Conservation (phyloP, 768 basidiomycete genomes). For the Hericium coralloides region DNA sequence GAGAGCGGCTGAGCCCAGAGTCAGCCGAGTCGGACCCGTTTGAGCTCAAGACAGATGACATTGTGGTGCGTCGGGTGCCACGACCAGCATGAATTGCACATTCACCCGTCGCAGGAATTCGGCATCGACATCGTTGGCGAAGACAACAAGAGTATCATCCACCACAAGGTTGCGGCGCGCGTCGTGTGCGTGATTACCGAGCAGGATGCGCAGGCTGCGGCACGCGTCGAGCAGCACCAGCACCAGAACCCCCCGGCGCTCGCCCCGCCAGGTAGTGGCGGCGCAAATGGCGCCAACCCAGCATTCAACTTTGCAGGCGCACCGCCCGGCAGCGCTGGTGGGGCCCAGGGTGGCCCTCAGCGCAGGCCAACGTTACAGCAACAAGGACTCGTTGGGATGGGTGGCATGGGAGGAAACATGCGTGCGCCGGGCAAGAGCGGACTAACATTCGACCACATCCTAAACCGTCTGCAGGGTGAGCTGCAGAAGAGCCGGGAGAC, state of each 20-base stretch:
- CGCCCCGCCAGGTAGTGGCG: slow-evolving; percentile 28
- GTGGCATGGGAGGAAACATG: slow-evolving; percentile 66
- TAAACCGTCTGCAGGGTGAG: slow-evolving; percentile 83
- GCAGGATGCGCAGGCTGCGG: slow-evolving; percentile 72
- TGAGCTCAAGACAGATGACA: slow-evolving; percentile 91
- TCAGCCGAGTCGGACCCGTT: slow-evolving; percentile 87
- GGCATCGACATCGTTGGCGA: slow-evolving; percentile 99
- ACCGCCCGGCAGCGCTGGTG: slow-evolving; percentile 23
- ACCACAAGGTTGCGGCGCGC: slow-evolving; percentile 96
- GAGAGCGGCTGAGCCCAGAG: slow-evolving; percentile 84
- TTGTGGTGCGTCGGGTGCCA: slow-evolving; percentile 60
- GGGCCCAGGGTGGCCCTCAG: slow-evolving; percentile 31
- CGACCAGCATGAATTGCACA: slow-evolving; percentile 5
- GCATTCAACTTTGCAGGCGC: slow-evolving; percentile 35
- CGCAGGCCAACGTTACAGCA: slow-evolving; percentile 50
- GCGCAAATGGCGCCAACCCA: slow-evolving; percentile 26
- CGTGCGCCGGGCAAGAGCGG: slow-evolving; percentile 76
- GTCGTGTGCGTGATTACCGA: slow-evolving; percentile 83
- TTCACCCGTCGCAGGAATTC: slow-evolving; percentile 61
- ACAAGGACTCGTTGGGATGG: slow-evolving; percentile 61
- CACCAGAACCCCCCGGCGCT: slow-evolving; percentile 36
- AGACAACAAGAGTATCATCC: slow-evolving; percentile 95
- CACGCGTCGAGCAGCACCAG: slow-evolving; percentile 62
- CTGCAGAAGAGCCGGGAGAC: slow-evolving; percentile 96
- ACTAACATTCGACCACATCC: slow-evolving; percentile 85